Conservation (phyloP, 2,329 filamentous ascomycete species). For the Botrytis porri region DNA sequence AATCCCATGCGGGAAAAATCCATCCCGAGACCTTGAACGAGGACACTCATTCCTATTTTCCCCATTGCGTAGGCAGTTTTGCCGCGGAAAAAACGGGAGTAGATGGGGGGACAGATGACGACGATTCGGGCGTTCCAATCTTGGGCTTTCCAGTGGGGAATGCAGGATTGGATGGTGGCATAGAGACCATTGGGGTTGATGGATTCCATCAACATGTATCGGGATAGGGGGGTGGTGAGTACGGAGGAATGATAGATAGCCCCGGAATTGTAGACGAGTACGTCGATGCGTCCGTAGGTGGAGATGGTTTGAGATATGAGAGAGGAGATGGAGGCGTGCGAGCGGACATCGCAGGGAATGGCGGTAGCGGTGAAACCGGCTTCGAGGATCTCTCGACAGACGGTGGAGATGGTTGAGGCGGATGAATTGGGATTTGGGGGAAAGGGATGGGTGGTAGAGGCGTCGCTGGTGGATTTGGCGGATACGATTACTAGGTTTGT, state of each 20-base stretch:
- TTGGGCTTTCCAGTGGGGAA: conserved; percentile 61
- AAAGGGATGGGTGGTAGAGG: conserved; percentile 54
- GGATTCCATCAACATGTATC: conserved; percentile 75
- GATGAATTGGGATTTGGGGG: conserved; percentile 76
- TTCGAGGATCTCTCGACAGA: conserved; percentile 67
- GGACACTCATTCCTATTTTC: conserved; percentile 77
- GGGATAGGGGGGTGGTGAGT: conserved; percentile 66
- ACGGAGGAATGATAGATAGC: conserved; percentile 84
- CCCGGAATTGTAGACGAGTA: conserved; percentile 77
- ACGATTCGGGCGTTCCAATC: conserved; percentile 62
- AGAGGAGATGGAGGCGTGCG: conserved; percentile 54
- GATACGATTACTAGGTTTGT: conserved; percentile 54
- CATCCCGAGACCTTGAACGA: conserved; percentile 80
- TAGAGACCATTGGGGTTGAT: conserved; percentile 77
- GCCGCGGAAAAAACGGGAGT: conserved; percentile 78
- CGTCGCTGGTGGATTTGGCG: conserved; percentile 70
- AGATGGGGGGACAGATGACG: conserved; percentile 81
- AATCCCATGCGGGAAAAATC: conserved; percentile 64
- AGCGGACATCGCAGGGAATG: conserved; percentile 68
- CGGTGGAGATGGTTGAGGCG: conserved; percentile 76
- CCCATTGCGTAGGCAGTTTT: conserved; percentile 81
- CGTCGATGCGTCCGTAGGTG: conserved; percentile 56
- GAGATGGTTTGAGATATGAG: conserved; percentile 53
- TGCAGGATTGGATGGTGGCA: conserved; percentile 61
- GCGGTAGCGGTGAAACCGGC: conserved; percentile 62